Evolutionary conservation across 306 rosid genomes (phyloP), one percentile per base, ranked within the genome.

Genomic region (Morella rubra): DNA sequence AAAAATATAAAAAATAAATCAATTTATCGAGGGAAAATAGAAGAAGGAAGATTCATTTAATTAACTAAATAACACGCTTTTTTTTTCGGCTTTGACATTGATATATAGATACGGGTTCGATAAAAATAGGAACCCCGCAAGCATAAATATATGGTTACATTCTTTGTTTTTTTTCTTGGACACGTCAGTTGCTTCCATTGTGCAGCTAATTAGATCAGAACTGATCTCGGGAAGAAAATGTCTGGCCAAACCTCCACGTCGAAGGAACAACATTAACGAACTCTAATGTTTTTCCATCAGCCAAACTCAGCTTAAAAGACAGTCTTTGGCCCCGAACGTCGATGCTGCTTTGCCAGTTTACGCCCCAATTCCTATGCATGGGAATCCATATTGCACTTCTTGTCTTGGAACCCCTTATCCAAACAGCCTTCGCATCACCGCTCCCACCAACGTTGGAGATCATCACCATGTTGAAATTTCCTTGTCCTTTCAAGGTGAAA

Each of bases 321-420:
- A 93, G 87, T 44, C 61, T 89, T 18, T 89, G 94, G 67, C 75
- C 78, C 60, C 89, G 84, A 27, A 91, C 81, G 76, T 93, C 96
- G 27, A 79, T 40, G 51, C 52, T 82, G 86, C 87, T 87, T 27
- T 93, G 98, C 96, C 96, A 93, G 72, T 90, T 91, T 1, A 93
- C 98, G 0, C 96, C 98, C 96, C 96, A 91, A 8, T 93, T 92
- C 27, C 98, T 79, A n/a, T 86, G 95, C 95, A 93, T 85, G n/a
- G 87, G 68, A 71, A 73, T 56, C 98, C 98, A 93, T 4, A 68
- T 61, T 24, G 27, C 1, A 24, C 27, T 24, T 32, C 85, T 76
- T 66, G 69, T 82, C 69, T 80, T 81, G 2, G 88, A 86, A 12
- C 89, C 87, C 68, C 81, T 84, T 7, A 91, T 84, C 98, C 91